These are phyloP conservation scores for Aspergillus carbonarius DNA, from an alignment of 2,329 filamentous ascomycete genomes.

Conservation along the genomic window DNA sequence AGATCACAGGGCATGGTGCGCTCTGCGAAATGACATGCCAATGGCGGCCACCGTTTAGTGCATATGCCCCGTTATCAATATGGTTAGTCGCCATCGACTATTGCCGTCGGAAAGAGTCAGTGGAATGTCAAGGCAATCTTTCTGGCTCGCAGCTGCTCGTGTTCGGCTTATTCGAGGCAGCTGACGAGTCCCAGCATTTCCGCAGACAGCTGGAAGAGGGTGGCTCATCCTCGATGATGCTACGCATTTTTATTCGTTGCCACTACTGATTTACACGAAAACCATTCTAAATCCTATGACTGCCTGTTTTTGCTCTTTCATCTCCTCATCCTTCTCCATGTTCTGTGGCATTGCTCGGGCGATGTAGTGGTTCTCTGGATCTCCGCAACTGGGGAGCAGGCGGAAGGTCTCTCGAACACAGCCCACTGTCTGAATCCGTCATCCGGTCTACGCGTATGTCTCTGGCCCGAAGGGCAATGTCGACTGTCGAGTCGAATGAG, in stretches of 20 bases:
- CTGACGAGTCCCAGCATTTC: constrained; percentile 12
- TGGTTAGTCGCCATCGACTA: constrained; percentile 7
- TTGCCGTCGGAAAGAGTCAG: constrained; percentile 1
- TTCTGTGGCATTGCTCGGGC: constrained; percentile 13
- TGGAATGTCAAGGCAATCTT: constrained; percentile 10
- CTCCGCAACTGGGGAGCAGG: neutral
- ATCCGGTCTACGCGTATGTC: neutral
- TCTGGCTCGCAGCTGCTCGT: constrained; percentile 7
- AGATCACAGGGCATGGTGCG: constrained; percentile 7
- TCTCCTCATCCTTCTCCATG: constrained; percentile 11
- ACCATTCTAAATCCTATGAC: neutral
- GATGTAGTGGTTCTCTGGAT: constrained; percentile 7
- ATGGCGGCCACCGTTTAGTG: constrained; percentile 2
- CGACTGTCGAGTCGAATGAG: constrained; percentile 3
- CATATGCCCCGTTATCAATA: constrained; percentile 6
- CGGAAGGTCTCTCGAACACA: neutral
- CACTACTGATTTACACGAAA: neutral
- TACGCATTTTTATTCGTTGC: constrained; percentile 6
- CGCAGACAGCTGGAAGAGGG: constrained; percentile 14
- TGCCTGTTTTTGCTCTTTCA: constrained; percentile 1
- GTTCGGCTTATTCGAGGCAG: constrained; percentile 13
- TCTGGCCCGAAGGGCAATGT: neutral
- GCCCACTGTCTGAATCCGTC: neutral
- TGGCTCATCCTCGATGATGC: constrained; percentile 14
- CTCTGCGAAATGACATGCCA: constrained; percentile 6